Conservation (phyloP, 2,329 filamentous ascomycete genomes). For the Diplodia corticola region DNA sequence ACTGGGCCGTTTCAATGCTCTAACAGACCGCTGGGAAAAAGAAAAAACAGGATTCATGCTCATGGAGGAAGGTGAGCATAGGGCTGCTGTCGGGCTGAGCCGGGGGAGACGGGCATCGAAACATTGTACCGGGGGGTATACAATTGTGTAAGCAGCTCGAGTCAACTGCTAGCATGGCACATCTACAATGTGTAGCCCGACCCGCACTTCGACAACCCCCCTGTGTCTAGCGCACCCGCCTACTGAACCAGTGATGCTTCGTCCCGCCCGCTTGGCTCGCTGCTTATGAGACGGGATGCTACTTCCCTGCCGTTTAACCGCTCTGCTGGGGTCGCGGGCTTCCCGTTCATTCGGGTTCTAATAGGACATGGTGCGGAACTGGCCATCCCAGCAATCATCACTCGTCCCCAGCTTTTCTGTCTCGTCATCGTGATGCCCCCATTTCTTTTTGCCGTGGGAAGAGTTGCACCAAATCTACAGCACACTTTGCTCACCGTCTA, state of each 20-base stretch:
- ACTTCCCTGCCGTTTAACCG: conserved; percentile 3
- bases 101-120: conserved; percentile 10
- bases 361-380: background rate
- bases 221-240: background rate
- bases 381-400: background rate
- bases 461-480: background rate
- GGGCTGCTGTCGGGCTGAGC: conserved; percentile 8
- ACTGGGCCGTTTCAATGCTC: conserved; percentile 10
- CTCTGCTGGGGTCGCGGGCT: background rate
- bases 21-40: conserved; percentile 14
- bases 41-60: conserved; percentile 3
- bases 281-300: conserved; percentile 7
- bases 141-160: conserved; percentile 6
- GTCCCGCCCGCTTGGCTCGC: background rate
- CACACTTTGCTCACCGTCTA: conserved; percentile 3
- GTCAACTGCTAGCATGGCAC: conserved; percentile 6
- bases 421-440: background rate
- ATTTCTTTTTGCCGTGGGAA: background rate
- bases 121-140: conserved; percentile 8
- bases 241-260: background rate
- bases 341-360: background rate
- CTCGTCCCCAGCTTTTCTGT: background rate
- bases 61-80: background rate
- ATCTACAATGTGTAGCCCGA: background rate
- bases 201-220: background rate